Evolutionary conservation across 2,329 filamentous ascomycete genomes (phyloP).

Genomic region (Neocatenulostroma microsporum): DNA sequence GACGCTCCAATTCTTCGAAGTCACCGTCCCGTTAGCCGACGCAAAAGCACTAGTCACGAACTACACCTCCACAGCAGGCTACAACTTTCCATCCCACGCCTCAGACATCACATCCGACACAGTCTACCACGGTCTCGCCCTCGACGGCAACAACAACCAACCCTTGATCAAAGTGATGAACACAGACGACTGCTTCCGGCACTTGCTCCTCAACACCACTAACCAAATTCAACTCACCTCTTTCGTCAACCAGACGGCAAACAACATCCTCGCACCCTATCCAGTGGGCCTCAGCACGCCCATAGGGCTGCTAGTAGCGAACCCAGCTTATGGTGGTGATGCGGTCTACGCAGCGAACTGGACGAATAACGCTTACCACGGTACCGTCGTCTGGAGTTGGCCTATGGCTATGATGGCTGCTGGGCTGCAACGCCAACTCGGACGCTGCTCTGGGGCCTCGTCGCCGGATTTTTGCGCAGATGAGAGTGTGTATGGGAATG

Average conservation of each 20-base stretch:
- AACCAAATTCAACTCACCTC: conserved; percentile 49
- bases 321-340: conserved; percentile 50
- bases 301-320: conserved; percentile 53
- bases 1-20: conserved; percentile 51
- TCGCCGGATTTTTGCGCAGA: conserved; percentile 50
- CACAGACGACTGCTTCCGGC: conserved; percentile 57
- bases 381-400: conserved; percentile 58
- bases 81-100: conserved; percentile 40
- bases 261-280: conserved; percentile 51
- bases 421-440: conserved; percentile 52
- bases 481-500: conserved; percentile 35
- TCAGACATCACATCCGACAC: conserved; percentile 39
- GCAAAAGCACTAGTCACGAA: conserved; percentile 42
- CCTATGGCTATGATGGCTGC: conserved; percentile 57
- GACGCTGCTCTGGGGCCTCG: conserved; percentile 41
- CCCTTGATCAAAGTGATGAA: conserved; percentile 52
- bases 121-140: conserved; percentile 49
- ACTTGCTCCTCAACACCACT: conserved; percentile 53
- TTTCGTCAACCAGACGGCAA: conserved; percentile 51
- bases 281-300: conserved; percentile 52
- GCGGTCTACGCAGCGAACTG: conserved; percentile 44
- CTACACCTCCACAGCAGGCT: conserved; percentile 36
- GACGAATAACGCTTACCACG: conserved; percentile 54
- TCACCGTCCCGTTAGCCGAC: conserved; percentile 35
- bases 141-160: conserved; percentile 46